phyloP scores from a whole-genome alignment of 75 land plant genomes.

The Sequoia sempervirens region DNA sequence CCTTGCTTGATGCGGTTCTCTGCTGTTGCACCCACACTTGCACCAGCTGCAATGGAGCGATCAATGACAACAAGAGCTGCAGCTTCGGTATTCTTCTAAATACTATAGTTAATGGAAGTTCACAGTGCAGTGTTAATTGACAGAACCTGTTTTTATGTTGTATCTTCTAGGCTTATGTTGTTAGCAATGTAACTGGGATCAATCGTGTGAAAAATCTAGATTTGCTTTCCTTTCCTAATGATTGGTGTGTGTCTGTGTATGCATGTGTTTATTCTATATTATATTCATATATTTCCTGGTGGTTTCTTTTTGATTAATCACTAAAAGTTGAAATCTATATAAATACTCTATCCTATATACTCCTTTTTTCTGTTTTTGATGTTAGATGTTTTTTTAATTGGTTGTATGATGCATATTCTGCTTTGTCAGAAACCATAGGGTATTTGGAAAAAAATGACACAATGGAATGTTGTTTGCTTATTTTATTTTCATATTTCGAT shows the following conservation, averaged over 20 bases:
- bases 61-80: slow-evolving; percentile 99
- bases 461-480: not conserved
- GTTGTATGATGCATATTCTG: too few relatives aligned
- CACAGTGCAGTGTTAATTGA: not conserved
- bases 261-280: not conserved
- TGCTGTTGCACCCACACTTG: slow-evolving; percentile 91
- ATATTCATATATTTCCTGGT: not conserved
- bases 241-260: too few relatives aligned
- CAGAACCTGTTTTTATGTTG: not conserved
- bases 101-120: not conserved
- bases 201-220: not conserved
- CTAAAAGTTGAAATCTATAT: not conserved
- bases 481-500: not conserved
- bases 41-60: slow-evolving; percentile 90
- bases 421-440: not conserved
- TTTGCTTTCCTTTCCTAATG: not conserved
- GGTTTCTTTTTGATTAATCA: not conserved
- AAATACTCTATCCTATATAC: not conserved
- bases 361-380: not conserved
- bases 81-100: slow-evolving; percentile 67
- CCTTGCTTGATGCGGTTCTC: slow-evolving; percentile 81
- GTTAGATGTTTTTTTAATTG: not conserved
- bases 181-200: not conserved
- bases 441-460: not conserved
- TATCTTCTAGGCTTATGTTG: not conserved